Base-by-base conservation (phyloP, 2,329 filamentous ascomycete species). In the Aspergillus spinulosporus region DNA sequence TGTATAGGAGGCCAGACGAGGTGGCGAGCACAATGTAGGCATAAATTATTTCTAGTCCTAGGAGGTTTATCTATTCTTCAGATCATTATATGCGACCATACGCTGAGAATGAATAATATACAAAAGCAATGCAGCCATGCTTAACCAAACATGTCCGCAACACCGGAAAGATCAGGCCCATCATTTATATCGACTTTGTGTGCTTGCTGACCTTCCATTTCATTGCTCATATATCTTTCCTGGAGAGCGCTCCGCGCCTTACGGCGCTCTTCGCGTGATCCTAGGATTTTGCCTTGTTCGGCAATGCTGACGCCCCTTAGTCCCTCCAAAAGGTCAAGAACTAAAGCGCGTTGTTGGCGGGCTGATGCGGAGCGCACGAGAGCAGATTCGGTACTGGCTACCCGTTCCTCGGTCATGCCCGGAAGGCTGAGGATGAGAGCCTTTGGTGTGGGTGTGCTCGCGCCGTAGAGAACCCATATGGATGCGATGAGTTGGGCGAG, bases 291-390 rank as follows among this genome's bases (percentile, higher is more conserved):
- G 28, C 94, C 94, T 78, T 94, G 89, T 74, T 99, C 94, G 5
- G 92, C 90, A 54, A 99, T 90, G 65, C 92, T 93, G 4, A 97
- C 87, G 0, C 94, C 94, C 63, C 96, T 87, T 5, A 99, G 81
- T 43, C 92, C 88, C 64, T 92, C 89, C 21, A 99, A 79, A 12
- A 99, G 77, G 60, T 96, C 90, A 6, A 99, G 77, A 12, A 99
- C 85, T 26, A 95, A 77, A 1, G 87, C 88, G 15, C 93, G 82
- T 74, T 96, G 92, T 65, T 89, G 85, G 3, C 92, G 83, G n/a
- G 87, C 83, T 4, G 73, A 72, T 51, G 85, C 84, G 12, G 83
- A 78, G 32, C 73, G 71, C 1, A 73, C 67, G 47, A 90, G 79
- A 50, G 84, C 83, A 0, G 80, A 76, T 56, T 88, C 82, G 0